A percentile compares a stretch with the other conserved stretches of the same genome.
Evolutionary conservation across 306 rosid species (phyloP).

Genomic region (Cyamopsis tetragonoloba): DNA sequence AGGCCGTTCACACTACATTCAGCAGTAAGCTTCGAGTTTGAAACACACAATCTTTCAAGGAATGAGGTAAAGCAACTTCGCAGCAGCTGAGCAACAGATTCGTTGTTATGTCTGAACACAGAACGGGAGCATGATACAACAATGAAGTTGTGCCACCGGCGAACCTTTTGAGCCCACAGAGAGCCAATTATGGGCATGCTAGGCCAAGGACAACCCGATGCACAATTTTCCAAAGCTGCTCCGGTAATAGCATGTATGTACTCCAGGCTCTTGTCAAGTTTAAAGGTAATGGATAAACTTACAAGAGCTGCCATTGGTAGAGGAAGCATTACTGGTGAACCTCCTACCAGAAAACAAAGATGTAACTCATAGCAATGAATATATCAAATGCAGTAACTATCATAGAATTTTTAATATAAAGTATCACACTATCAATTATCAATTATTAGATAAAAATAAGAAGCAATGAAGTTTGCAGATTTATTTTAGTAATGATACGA

Average conservation of each 20-base stretch:
- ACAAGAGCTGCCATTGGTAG: constrained; percentile 85
- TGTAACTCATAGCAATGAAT: background rate
- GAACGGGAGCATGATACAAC: constrained; percentile 65
- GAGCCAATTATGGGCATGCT: constrained; percentile 65
- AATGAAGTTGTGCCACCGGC: constrained; percentile 81
- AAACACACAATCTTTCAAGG: constrained; percentile 40
- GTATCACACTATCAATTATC: background rate
- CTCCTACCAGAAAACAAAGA: constrained; percentile 41
- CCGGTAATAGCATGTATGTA: constrained; percentile 68
- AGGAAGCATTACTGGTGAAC: constrained; percentile 57
- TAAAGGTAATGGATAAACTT: constrained; percentile 79
- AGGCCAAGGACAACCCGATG: constrained; percentile 75
- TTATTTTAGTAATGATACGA: background rate
- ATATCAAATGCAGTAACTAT: constrained; percentile 20
- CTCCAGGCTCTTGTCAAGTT: constrained; percentile 63
- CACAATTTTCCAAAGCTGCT: constrained; percentile 67
- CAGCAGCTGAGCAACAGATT: constrained; percentile 61
- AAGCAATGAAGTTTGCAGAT: constrained; percentile 10
- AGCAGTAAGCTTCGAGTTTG: constrained; percentile 38
- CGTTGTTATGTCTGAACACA: constrained; percentile 60
- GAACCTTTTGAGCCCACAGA: constrained; percentile 81
- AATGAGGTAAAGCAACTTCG: constrained; percentile 72
- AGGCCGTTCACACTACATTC: constrained; percentile 62
- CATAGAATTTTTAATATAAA: constrained; percentile 14
- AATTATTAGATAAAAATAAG: background rate